Evolutionary conservation across 2,329 filamentous ascomycete genomes (phyloP).

Genomic region (Diaporthe ampelina): DNA sequence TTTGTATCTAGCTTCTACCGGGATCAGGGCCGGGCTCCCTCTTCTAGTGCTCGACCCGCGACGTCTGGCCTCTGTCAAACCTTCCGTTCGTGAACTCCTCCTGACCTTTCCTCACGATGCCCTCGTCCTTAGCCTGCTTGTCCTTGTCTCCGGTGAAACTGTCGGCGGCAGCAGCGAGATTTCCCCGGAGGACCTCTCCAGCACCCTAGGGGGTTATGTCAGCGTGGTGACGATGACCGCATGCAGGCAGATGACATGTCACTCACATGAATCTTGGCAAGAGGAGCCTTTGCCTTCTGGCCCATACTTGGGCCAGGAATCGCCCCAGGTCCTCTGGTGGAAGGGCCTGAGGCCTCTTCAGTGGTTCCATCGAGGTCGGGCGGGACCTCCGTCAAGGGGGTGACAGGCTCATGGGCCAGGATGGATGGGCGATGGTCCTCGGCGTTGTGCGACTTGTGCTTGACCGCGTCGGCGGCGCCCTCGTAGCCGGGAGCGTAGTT

Average conservation of each 20-base stretch:
- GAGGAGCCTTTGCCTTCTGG: conserved; percentile 10
- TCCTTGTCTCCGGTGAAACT: conserved; percentile 5
- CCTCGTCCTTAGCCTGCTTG: conserved; percentile 7
- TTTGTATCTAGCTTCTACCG: background rate
- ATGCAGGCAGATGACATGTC: background rate
- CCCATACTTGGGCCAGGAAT: conserved; percentile 8
- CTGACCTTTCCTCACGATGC: conserved; percentile 6
- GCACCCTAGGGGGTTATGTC: background rate
- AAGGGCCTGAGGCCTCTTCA: background rate
- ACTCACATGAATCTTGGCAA: conserved; percentile 26
- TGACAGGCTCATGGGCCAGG: conserved; percentile 28
- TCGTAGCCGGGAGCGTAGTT: conserved; percentile 35
- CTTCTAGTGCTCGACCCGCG: conserved; percentile 13
- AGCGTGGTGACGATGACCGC: background rate
- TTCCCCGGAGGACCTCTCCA: conserved; percentile 24
- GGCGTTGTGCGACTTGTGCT: conserved; percentile 10
- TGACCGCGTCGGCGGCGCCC: conserved; percentile 16
- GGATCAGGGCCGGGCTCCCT: conserved; percentile 16
- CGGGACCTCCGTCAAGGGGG: conserved; percentile 10
- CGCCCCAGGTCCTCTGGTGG: background rate
- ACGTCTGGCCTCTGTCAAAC: background rate
- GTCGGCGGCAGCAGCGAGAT: conserved; percentile 24
- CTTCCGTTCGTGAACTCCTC: conserved; percentile 15
- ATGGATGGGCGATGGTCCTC: conserved; percentile 6
- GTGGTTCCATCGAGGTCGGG: conserved; percentile 5